Conservation (phyloP, 108 stramenopile genomes). For the Skeletonema grethae region DNA sequence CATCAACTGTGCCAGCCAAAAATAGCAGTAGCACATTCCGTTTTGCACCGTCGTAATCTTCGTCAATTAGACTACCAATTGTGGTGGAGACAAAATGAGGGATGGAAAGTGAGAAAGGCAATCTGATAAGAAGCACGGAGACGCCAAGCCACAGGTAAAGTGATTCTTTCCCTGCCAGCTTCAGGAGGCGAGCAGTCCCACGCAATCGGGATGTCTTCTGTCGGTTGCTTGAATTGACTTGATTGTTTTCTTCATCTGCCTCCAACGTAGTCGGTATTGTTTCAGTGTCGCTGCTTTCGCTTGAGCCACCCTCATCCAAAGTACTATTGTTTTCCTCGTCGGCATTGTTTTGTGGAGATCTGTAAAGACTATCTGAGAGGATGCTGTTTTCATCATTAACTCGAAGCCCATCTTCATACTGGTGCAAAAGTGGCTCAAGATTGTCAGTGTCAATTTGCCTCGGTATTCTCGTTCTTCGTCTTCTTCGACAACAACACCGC, state of each 20-base stretch:
- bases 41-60: conserved; percentile 70
- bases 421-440: conserved; percentile 20
- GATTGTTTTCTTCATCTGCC: conserved; percentile 12
- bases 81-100: conserved; percentile 89
- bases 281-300: conserved; percentile 1
- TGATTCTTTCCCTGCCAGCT: conserved; percentile 76
- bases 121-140: conserved; percentile 76
- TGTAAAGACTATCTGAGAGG: not conserved
- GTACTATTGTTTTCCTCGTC: conserved; percentile 1
- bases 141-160: conserved; percentile 82
- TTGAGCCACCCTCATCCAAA: not conserved
- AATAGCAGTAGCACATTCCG: conserved; percentile 76
- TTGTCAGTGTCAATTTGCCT: not conserved
- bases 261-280: not conserved
- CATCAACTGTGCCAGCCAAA: conserved; percentile 77
- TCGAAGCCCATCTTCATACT: conserved; percentile 7
- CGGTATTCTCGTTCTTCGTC: not conserved
- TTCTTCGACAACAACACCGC: conserved; percentile 15
- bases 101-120: conserved; percentile 84
- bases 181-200: conserved; percentile 75
- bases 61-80: conserved; percentile 64
- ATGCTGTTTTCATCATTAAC: conserved; percentile 3
- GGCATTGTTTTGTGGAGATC: not conserved
- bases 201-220: conserved; percentile 59
- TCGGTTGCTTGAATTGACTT: not conserved